Evolutionary conservation across 2,329 filamentous ascomycete species (phyloP).

Genomic region (Hansfordia pulvinata): DNA sequence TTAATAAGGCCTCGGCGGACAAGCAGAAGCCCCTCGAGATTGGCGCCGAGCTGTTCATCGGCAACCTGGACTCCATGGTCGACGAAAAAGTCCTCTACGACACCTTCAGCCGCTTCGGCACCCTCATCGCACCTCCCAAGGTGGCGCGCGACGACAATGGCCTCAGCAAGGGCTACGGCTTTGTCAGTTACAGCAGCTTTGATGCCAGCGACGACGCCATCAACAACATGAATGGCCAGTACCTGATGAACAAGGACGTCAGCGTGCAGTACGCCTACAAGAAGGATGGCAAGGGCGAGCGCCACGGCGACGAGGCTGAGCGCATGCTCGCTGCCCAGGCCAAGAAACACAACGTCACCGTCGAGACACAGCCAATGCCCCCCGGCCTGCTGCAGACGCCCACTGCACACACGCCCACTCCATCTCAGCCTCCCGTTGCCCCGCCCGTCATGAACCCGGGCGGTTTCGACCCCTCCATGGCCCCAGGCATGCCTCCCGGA

Average conservation of each 20-base stretch:
- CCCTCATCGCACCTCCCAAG: constrained; percentile 73
- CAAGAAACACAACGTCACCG: constrained; percentile 84
- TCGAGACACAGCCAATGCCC: constrained; percentile 63
- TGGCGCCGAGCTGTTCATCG: constrained; percentile 91
- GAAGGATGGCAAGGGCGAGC: constrained; percentile 94
- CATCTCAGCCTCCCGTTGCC: constrained; percentile 9
- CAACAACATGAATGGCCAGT: constrained; percentile 88
- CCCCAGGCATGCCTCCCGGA: constrained; percentile 14
- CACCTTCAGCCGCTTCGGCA: constrained; percentile 83
- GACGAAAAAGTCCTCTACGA: constrained; percentile 95
- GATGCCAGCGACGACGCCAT: constrained; percentile 88
- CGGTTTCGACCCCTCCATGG: constrained; percentile 8
- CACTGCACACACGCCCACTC: constrained; percentile 12
- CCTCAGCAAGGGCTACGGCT: constrained; percentile 88
- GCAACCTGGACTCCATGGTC: constrained; percentile 87
- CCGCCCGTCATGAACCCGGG: constrained; percentile 14
- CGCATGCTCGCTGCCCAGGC: constrained; percentile 82
- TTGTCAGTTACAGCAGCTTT: constrained; percentile 86
- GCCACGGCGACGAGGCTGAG: constrained; percentile 90
- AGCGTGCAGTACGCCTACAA: constrained; percentile 98
- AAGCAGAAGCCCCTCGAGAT: constrained; percentile 90
- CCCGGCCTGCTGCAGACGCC: constrained; percentile 49
- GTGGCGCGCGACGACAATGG: constrained; percentile 82
- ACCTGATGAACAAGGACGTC: constrained; percentile 92
- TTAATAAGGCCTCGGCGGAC: constrained; percentile 87